A percentile compares a stretch with the other conserved stretches of the same genome.
Evolutionary conservation across 768 basidiomycete genomes (phyloP).

Genomic region (Leucocoprinus birnbaumii): DNA sequence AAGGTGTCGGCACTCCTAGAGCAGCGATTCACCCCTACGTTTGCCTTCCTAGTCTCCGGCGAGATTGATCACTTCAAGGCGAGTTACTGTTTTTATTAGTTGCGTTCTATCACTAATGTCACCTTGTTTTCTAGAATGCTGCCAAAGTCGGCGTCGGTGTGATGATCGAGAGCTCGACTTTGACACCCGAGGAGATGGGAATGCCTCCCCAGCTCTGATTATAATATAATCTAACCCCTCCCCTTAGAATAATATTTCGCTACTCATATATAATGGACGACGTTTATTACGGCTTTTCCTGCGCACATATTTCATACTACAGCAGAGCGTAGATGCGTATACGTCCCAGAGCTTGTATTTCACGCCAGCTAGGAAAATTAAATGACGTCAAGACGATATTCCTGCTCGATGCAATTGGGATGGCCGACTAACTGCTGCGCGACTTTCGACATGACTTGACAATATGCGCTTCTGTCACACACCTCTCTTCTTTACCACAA

Average conservation of each 20-base stretch:
- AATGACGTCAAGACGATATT: conserved; percentile 9
- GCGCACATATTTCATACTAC: not conserved
- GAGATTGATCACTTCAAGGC: conserved; percentile 99
- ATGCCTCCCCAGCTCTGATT: conserved; percentile 49
- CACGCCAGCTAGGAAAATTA: not conserved
- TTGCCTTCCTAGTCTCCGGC: conserved; percentile 91
- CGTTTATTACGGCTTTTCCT: not conserved
- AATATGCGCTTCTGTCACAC: not conserved
- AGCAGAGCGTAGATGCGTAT: not conserved
- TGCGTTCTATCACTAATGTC: not conserved
- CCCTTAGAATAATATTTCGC: conserved; percentile 21
- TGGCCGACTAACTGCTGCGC: too few species aligned
- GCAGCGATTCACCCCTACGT: conserved; percentile 93
- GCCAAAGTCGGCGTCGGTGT: conserved; percentile 96
- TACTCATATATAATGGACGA: conserved; percentile 19
- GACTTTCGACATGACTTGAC: not conserved
- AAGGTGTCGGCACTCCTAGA: conserved; percentile 95
- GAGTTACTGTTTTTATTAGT: conserved; percentile 15
- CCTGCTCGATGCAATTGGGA: not conserved
- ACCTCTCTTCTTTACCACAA: conserved; percentile 2
- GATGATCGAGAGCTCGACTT: conserved; percentile 87
- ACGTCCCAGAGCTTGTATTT: not conserved
- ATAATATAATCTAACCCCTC: conserved; percentile 21
- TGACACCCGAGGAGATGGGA: conserved; percentile 85
- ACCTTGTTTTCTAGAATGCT: conserved; percentile 57